phyloP scores from a whole-genome alignment of 2,329 filamentous ascomycete species.

The Coniochaeta pulveracea region DNA sequence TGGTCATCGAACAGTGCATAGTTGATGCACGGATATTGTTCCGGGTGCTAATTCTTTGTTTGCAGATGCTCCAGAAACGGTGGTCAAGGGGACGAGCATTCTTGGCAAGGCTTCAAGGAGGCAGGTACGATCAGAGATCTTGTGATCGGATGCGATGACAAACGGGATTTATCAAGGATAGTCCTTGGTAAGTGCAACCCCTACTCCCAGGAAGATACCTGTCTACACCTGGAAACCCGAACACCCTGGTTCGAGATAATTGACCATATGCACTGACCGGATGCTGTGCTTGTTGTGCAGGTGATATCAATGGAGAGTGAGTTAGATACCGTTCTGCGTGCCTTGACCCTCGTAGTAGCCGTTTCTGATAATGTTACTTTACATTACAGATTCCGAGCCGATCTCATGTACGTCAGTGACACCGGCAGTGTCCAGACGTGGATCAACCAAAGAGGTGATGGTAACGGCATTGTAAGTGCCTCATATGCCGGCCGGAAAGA shows the following conservation, averaged over 20 bases:
- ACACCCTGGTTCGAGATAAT: too few species aligned
- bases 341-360: neutral
- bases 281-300: too few species aligned
- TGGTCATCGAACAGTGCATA: too few species aligned
- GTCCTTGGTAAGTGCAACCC: too few species aligned
- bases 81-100: neutral
- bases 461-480: neutral
- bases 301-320: conserved; percentile 8
- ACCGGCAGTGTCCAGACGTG: neutral
- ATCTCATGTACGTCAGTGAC: neutral
- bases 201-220: too few species aligned
- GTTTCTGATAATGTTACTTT: too few species aligned
- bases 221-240: too few species aligned
- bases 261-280: too few species aligned
- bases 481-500: too few species aligned
- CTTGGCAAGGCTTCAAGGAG: neutral
- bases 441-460: neutral
- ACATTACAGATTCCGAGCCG: neutral
- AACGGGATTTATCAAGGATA: neutral
- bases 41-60: too few species aligned
- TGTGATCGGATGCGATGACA: neutral
- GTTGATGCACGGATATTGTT: too few species aligned
- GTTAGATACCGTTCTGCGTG: neutral
- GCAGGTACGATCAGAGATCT: neutral
- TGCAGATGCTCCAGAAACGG: neutral